Evolutionary conservation across 2,329 filamentous ascomycete species (phyloP).

Genomic region (Sarocladium oryzae): DNA sequence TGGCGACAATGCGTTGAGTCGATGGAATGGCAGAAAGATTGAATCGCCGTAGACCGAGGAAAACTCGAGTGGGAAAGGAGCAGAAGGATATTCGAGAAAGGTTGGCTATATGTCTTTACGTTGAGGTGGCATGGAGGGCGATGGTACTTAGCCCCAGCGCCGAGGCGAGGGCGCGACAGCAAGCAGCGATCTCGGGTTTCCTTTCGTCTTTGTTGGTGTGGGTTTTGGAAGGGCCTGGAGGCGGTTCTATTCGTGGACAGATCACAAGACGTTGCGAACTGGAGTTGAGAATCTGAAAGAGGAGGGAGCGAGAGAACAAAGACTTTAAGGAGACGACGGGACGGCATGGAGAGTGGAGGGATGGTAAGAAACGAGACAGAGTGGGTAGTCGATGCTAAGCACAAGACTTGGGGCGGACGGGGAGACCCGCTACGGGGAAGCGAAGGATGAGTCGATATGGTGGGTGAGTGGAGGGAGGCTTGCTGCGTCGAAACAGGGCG

Average conservation of each 20-base stretch:
- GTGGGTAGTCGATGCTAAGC: neutral
- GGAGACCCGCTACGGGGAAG: conserved; percentile 2
- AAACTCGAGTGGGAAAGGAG: neutral
- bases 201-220: neutral
- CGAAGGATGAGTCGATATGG: neutral
- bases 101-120: neutral
- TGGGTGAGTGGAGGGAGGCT: neutral
- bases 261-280: too few species aligned
- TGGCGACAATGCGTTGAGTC: neutral
- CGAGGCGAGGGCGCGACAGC: conserved; percentile 1
- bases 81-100: neutral
- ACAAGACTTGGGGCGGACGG: conserved; percentile 6
- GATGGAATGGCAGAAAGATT: too few species aligned
- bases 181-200: neutral
- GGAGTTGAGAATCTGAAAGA: too few species aligned
- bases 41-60: too few species aligned
- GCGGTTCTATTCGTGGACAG: too few species aligned
- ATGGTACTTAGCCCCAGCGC: neutral
- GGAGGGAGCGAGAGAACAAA: too few species aligned
- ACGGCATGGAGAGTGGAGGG: neutral
- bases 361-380: neutral
- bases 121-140: conserved; percentile 5
- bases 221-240: too few species aligned
- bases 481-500: too few species aligned
- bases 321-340: too few species aligned